phyloP scores from a whole-genome alignment of 305 asterid species.

The Fraxinus angustifolia region DNA sequence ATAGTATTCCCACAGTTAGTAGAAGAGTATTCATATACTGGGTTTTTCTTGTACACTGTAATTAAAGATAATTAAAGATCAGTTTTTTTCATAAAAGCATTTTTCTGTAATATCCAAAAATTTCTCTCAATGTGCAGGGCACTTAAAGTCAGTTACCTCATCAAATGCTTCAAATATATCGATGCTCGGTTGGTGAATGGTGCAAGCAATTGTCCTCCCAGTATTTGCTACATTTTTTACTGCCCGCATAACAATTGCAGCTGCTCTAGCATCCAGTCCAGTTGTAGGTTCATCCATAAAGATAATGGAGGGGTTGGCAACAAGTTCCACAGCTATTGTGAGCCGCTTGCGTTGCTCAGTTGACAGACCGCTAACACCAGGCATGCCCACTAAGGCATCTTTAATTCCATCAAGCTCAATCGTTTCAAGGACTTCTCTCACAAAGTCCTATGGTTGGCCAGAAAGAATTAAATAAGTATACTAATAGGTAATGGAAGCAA shows the following conservation, averaged over 20 bases:
- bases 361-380: slow-evolving; percentile 72
- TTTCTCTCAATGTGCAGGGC: neutral
- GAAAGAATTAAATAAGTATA: neutral
- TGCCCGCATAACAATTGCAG: slow-evolving; percentile 82
- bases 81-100: neutral
- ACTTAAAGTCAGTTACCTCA: slow-evolving; percentile 41
- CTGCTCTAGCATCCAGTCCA: slow-evolving; percentile 80
- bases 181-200: slow-evolving; percentile 81
- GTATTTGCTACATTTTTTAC: slow-evolving; percentile 75
- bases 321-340: slow-evolving; percentile 78
- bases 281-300: slow-evolving; percentile 84
- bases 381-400: slow-evolving; percentile 65
- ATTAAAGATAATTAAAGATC: neutral
- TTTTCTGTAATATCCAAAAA: neutral
- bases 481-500: neutral
- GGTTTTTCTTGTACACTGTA: neutral
- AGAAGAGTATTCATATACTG: neutral
- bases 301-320: slow-evolving; percentile 73
- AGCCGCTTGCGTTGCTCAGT: slow-evolving; percentile 80
- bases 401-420: slow-evolving; percentile 64
- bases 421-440: slow-evolving; percentile 70
- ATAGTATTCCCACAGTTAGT: neutral
- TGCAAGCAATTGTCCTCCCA: slow-evolving; percentile 80
- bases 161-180: slow-evolving; percentile 81
- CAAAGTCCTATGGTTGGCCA: slow-evolving; percentile 47